Percentiles rank a stretch among this genome's conserved stretches.
phyloP scores from a whole-genome alignment of 1,284 basidiomycete genomes.

The Pseudozyma pruni region DNA sequence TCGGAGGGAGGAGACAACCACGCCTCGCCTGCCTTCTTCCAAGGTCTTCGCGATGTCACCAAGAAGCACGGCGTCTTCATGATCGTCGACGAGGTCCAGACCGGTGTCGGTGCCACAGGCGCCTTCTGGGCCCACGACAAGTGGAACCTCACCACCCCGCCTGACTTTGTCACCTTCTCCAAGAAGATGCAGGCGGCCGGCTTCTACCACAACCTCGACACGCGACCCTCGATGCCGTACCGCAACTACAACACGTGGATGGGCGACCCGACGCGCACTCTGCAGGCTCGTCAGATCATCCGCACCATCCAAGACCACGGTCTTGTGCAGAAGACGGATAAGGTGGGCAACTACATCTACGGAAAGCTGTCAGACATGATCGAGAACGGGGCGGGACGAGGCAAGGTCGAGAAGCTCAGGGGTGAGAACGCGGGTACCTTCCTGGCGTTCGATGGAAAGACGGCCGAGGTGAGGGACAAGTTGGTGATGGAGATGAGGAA shows the following conservation, averaged over 20 bases:
- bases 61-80: conserved; percentile 70
- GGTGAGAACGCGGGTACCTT: conserved; percentile 72
- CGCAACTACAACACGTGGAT: conserved; percentile 70
- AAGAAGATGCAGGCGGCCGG: conserved; percentile 68
- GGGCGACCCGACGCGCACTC: conserved; percentile 71
- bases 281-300: conserved; percentile 72
- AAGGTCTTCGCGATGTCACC: conserved; percentile 70
- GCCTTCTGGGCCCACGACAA: conserved; percentile 74
- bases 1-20: conserved; percentile 74
- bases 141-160: conserved; percentile 70
- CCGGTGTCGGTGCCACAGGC: conserved; percentile 72
- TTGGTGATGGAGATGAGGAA: conserved; percentile 70
- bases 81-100: conserved; percentile 73
- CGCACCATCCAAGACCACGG: conserved; percentile 69
- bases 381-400: conserved; percentile 31
- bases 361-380: conserved; percentile 62
- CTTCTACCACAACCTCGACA: conserved; percentile 72
- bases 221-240: conserved; percentile 71
- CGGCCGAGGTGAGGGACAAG: conserved; percentile 68
- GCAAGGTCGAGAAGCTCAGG: conserved; percentile 69
- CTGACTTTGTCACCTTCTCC: conserved; percentile 73
- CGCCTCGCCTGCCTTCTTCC: conserved; percentile 72
- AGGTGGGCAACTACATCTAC: conserved; percentile 69
- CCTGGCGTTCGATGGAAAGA: conserved; percentile 71
- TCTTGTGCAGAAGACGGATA: conserved; percentile 68